phyloP scores from a whole-genome alignment of 1,284 basidiomycete genomes.

The Gomphus bonarii region DNA sequence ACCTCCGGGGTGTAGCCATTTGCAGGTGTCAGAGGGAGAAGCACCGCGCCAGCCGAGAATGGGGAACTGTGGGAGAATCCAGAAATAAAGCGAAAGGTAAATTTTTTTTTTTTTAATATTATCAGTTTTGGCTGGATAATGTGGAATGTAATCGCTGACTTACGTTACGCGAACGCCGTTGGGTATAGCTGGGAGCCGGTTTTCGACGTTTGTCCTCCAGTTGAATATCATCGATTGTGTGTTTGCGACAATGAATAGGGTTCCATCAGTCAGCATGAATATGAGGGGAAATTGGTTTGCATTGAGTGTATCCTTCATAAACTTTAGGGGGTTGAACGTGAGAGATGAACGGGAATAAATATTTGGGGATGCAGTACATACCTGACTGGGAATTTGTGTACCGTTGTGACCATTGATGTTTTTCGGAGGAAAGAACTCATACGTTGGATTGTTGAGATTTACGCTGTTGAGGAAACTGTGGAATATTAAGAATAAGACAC shows the following conservation, averaged over 20 bases:
- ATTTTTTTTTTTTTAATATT: too few relatives aligned
- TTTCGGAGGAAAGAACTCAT: conserved; percentile 24
- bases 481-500: neutral
- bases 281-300: conserved; percentile 77
- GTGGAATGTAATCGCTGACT: too few relatives aligned
- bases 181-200: conserved; percentile 56
- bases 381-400: conserved; percentile 18
- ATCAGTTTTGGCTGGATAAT: too few relatives aligned
- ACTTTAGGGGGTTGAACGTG: conserved; percentile 24
- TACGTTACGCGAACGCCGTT: conserved; percentile 75
- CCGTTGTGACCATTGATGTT: conserved; percentile 27
- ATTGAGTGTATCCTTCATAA: conserved; percentile 63
- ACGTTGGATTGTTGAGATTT: conserved; percentile 20
- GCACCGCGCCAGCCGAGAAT: conserved; percentile 20
- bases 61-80: conserved; percentile 24
- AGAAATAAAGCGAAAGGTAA: conserved; percentile 15
- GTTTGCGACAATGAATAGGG: conserved; percentile 73
- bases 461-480: conserved; percentile 1
- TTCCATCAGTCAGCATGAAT: conserved; percentile 63
- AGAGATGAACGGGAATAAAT: conserved; percentile 21
- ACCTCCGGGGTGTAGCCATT: conserved; percentile 24
- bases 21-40: conserved; percentile 22
- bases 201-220: conserved; percentile 56
- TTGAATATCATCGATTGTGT: conserved; percentile 73
- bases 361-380: conserved; percentile 17